Base-by-base conservation (phyloP, 768 basidiomycete species). In the Leccinum sublutescens region DNA sequence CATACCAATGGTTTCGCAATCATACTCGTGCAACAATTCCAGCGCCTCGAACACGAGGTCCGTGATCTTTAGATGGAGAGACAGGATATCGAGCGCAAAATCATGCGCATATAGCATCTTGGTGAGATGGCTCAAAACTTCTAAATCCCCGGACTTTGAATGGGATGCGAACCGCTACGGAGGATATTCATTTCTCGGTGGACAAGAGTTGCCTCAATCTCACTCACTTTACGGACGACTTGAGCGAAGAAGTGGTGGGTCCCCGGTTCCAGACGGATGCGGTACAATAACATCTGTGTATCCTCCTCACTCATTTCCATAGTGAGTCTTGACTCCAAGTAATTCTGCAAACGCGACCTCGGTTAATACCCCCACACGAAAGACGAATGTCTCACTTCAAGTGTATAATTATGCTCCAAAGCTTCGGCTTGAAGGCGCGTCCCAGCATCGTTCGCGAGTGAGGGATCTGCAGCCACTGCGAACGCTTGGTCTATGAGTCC, bases 1-100 rank as follows among this genome's bases (percentile, higher is more conserved):
- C 86, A 25, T 69, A 88, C 91, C 91, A 33, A 93, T 86, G 21
- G 85, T 87, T 67, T 91, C 90, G 61, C 87, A 91, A 65, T 91
- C 89, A 64, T 88, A 91, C 45, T 85, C 80, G 57, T 89, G 83
- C 47, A 91, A 73, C 58, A 91, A 80, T 15, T 75, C 73, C 48
- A 92, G 71, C 0, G 85, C 82, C 61, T 84, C 79, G 27, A 82
- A 84, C 31, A 91, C 74, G n/a, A 93, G 68, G 55, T 86, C 84
- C 11, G 79, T 78, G n/a, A 91, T 73, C 57, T 79, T 82, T 19
- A 82, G 72, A 68, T 93, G 88, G 25, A 93, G 73, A 8, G 88
- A 81, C 48, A 93, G 64, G 50, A 90, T 80, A 64, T 93, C 90
- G 19, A 93, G 72, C 0, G 83, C 81, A 23, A 72, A 70, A 60